Percentiles rank a stretch among this genome's conserved stretches.
Conservation (phyloP, 2,329 filamentous ascomycete species). For the Cercospora sp. region DNA sequence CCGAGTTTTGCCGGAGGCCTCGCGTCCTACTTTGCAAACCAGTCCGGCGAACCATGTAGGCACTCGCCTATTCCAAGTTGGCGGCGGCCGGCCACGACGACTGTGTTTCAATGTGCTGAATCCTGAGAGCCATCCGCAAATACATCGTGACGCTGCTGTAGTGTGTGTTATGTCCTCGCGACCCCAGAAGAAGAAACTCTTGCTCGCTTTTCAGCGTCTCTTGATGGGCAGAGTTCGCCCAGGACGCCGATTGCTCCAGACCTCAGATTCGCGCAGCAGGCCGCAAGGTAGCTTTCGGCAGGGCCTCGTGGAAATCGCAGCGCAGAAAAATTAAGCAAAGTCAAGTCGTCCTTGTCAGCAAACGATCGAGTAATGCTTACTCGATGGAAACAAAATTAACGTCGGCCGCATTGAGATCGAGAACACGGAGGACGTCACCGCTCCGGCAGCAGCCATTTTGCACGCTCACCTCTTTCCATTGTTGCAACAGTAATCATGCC, state of each 20-base stretch:
- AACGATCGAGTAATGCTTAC: conserved; percentile 29
- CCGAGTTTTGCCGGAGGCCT: background rate
- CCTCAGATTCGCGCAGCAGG: conserved; percentile 1
- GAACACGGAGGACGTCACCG: background rate
- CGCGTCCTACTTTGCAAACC: background rate
- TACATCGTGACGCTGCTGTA: background rate
- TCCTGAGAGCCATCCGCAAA: background rate
- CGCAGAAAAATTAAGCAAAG: background rate
- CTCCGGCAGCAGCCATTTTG: background rate
- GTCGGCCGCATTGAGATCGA: conserved; percentile 8
- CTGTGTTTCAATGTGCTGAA: background rate
- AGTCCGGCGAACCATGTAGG: background rate
- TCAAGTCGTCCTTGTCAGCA: background rate
- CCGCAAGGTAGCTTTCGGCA: background rate
- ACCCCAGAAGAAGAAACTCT: background rate
- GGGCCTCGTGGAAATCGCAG: background rate
- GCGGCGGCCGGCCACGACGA: background rate
- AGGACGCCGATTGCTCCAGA: background rate
- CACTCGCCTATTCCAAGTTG: background rate
- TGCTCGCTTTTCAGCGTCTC: background rate
- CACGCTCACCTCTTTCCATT: background rate
- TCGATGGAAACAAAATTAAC: conserved; percentile 22
- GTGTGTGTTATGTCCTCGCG: background rate
- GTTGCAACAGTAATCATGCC: background rate
- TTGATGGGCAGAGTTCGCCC: background rate